Conservation (phyloP, 73 alveolate species). For the Paramecium primaurelia region DNA sequence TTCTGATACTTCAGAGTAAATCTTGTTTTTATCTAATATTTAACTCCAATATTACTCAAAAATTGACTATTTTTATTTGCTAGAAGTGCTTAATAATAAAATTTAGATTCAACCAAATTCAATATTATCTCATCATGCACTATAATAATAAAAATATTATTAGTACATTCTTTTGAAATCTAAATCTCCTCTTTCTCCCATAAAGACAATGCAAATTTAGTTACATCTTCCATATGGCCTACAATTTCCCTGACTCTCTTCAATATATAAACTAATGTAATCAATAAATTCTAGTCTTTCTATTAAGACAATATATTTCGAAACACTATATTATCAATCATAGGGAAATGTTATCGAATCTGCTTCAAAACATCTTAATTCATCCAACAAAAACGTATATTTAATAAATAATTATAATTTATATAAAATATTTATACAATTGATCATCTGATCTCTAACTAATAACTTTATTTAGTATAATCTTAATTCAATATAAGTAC, state of each 20-base stretch:
- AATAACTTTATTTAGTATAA: too few relatives aligned
- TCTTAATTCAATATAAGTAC: too few relatives aligned
- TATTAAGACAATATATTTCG: neutral
- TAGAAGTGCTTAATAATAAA: neutral
- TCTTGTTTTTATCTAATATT: neutral
- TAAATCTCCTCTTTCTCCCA: neutral
- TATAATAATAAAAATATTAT: neutral
- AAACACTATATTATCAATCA: neutral
- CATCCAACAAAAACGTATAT: neutral
- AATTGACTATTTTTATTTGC: slow-evolving; percentile 8
- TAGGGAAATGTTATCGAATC: neutral
- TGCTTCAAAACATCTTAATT: neutral
- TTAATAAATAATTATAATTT: neutral
- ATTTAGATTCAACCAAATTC: neutral
- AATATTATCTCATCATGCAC: slow-evolving; percentile 14
- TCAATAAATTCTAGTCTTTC: neutral
- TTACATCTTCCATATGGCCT: neutral
- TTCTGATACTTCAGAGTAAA: neutral
- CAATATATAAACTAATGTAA: neutral
- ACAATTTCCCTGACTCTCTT: neutral
- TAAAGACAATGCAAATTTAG: neutral
- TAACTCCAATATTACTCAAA: neutral
- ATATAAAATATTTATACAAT: neutral
- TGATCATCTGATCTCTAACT: neutral
- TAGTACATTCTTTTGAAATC: neutral